A percentile compares a stretch with the other conserved stretches of the same genome.
These are phyloP conservation scores for Lipomyces yamadae DNA, from an alignment of 805 yeast species.

Conservation along the genomic window DNA sequence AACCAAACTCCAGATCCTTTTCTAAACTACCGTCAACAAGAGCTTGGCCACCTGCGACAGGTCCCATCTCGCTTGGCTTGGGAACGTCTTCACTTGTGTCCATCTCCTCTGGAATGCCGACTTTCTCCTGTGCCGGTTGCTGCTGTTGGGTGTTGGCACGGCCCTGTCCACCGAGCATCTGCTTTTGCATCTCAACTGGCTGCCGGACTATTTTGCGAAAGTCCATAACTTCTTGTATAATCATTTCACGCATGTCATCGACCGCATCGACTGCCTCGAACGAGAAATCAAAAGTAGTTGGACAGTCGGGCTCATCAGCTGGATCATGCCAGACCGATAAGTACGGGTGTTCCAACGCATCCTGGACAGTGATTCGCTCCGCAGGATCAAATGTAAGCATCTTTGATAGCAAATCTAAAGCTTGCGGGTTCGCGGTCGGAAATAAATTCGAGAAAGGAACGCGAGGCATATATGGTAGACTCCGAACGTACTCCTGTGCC, in stretches of 20 bases:
- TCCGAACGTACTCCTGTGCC: constrained; percentile 85
- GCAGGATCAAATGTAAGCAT: constrained; percentile 89
- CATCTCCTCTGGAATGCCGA: constrained; percentile 41
- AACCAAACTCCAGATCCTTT: constrained; percentile 68
- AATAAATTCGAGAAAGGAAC: constrained; percentile 72
- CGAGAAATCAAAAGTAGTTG: constrained; percentile 79
- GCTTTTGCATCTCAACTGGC: constrained; percentile 64
- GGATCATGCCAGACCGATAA: constrained; percentile 91
- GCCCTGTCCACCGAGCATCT: constrained; percentile 47
- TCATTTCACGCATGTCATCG: constrained; percentile 73
- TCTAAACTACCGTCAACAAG: constrained; percentile 55
- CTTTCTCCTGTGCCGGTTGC: constrained; percentile 27
- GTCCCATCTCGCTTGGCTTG: constrained; percentile 45
- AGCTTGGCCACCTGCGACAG: constrained; percentile 54
- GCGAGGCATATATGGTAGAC: constrained; percentile 80
- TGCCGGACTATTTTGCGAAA: constrained; percentile 82
- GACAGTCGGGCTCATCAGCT: constrained; percentile 79
- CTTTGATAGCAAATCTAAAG: constrained; percentile 75
- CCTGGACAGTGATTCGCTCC: constrained; percentile 81
- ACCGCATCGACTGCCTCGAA: constrained; percentile 86
- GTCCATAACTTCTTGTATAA: constrained; percentile 74
- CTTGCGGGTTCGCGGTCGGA: constrained; percentile 83
- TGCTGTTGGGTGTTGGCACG: constrained; percentile 1
- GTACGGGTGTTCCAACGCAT: constrained; percentile 89
- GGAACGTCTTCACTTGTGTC: constrained; percentile 44